phyloP scores from a whole-genome alignment of 140 eudicot species.

The Cichorium intybus region DNA sequence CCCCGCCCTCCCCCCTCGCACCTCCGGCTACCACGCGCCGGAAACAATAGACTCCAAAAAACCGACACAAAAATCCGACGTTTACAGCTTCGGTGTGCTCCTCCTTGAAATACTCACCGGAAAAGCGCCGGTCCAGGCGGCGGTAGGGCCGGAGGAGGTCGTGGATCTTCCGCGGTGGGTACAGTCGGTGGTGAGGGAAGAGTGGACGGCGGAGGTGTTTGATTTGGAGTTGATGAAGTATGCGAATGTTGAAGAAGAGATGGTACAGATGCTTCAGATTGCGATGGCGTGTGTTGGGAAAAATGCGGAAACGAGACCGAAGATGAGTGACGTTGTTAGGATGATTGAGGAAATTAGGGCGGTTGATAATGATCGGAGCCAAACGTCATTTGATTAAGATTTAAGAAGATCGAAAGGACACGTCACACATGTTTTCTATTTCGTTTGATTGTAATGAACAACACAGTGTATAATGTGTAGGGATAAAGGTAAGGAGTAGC shows the following conservation, averaged over 20 bases:
- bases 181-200: slow-evolving; percentile 75
- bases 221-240: slow-evolving; percentile 57
- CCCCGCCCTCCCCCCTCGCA: slow-evolving; percentile 32
- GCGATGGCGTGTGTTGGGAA: slow-evolving; percentile 72
- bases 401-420: not conserved
- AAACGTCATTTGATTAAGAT: slow-evolving; percentile 36
- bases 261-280: slow-evolving; percentile 84
- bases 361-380: slow-evolving; percentile 36
- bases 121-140: slow-evolving; percentile 56
- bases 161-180: slow-evolving; percentile 78
- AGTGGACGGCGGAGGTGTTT: slow-evolving; percentile 86
- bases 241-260: slow-evolving; percentile 61
- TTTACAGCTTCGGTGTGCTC: slow-evolving; percentile 78
- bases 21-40: slow-evolving; percentile 50
- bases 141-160: slow-evolving; percentile 50
- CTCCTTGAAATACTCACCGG: slow-evolving; percentile 78
- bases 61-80: slow-evolving; percentile 53
- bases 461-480: no score
- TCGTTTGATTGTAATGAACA: not conserved
- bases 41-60: slow-evolving; percentile 44
- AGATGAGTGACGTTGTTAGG: slow-evolving; percentile 56
- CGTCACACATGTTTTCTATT: not conserved
- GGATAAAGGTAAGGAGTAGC: no score
- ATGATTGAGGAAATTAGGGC: slow-evolving; percentile 59
- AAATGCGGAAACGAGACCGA: slow-evolving; percentile 59